A percentile compares a stretch with the other conserved stretches of the same genome.
phyloP scores from a whole-genome alignment of 2,329 filamentous ascomycete genomes.

The Rhynchosporium secalis region DNA sequence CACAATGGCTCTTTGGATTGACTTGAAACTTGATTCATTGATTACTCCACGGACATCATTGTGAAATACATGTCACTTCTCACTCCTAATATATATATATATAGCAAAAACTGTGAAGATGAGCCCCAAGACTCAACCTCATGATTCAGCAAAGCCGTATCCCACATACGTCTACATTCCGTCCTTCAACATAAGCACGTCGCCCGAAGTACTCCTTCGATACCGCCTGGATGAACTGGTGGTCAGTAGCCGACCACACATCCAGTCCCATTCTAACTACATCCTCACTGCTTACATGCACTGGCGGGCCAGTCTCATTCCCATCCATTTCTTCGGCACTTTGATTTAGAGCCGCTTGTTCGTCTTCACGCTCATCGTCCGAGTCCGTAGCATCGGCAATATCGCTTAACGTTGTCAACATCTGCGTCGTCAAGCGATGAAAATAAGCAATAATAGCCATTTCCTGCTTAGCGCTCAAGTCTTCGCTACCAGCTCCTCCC shows the following conservation, averaged over 20 bases:
- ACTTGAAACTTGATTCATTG: neutral
- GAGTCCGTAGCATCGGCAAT: slow-evolving; percentile 52
- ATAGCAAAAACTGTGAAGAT: neutral
- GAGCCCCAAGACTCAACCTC: neutral
- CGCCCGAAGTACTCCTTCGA: slow-evolving; percentile 66
- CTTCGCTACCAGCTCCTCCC: slow-evolving; percentile 29
- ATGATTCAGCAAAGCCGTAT: slow-evolving; percentile 61
- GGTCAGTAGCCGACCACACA: slow-evolving; percentile 71
- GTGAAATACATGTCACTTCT: neutral
- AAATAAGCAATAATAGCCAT: slow-evolving; percentile 79
- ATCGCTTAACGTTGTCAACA: slow-evolving; percentile 62
- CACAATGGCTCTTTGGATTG: neutral
- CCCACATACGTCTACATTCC: slow-evolving; percentile 73
- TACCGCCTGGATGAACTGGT: slow-evolving; percentile 65
- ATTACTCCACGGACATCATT: neutral
- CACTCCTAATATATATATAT: neutral
- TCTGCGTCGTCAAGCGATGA: slow-evolving; percentile 69
- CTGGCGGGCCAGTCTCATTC: slow-evolving; percentile 31
- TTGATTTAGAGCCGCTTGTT: slow-evolving; percentile 47
- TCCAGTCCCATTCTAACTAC: slow-evolving; percentile 74
- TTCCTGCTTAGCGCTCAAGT: slow-evolving; percentile 51
- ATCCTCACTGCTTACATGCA: slow-evolving; percentile 63
- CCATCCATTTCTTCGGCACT: slow-evolving; percentile 36
- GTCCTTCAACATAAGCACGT: slow-evolving; percentile 62
- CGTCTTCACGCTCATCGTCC: slow-evolving; percentile 41